A percentile compares a stretch with the other conserved stretches of the same genome.
phyloP scores from a whole-genome alignment of 192 early-diverging fungal species.

The Tieghemiomyces parasiticus region DNA sequence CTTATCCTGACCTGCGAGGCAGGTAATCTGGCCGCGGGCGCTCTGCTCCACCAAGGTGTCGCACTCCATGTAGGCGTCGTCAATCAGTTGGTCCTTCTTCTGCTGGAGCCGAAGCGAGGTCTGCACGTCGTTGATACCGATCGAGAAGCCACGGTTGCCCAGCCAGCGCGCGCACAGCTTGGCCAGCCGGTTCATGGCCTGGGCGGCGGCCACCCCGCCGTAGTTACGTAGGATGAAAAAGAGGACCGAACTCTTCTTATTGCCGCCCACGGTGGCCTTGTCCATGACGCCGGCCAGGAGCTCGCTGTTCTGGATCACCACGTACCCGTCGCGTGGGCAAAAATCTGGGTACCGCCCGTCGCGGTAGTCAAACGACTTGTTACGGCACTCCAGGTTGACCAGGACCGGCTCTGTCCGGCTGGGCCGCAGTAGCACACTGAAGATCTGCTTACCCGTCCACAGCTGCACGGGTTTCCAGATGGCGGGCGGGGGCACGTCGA shows the following conservation, averaged over 20 bases:
- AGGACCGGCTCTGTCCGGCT: slow-evolving; percentile 77
- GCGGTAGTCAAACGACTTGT: slow-evolving; percentile 51
- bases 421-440: slow-evolving; percentile 87
- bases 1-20: slow-evolving; percentile 69
- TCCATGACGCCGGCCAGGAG: slow-evolving; percentile 88
- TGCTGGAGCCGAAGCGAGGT: slow-evolving; percentile 60
- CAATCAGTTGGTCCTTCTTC: slow-evolving; percentile 66
- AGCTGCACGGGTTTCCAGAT: slow-evolving; percentile 92
- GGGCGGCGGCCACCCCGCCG: slow-evolving; percentile 68
- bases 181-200: slow-evolving; percentile 88
- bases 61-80: slow-evolving; percentile 69
- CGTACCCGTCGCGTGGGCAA: slow-evolving; percentile 78
- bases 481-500: slow-evolving; percentile 87
- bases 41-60: slow-evolving; percentile 63
- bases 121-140: slow-evolving; percentile 95
- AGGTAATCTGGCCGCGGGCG: slow-evolving; percentile 56
- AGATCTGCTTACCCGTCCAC: slow-evolving; percentile 97
- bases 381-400: slow-evolving; percentile 84
- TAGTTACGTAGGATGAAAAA: slow-evolving; percentile 88
- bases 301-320: slow-evolving; percentile 88
- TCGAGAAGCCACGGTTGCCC: slow-evolving; percentile 90
- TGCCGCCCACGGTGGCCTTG: slow-evolving; percentile 93
- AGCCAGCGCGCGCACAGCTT: slow-evolving; percentile 89
- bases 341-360: slow-evolving; percentile 46
- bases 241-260: slow-evolving; percentile 89